Evolutionary conservation across 1,284 basidiomycete genomes (phyloP), one percentile per base, ranked within the genome.

Genomic region (Waitea zeae): DNA sequence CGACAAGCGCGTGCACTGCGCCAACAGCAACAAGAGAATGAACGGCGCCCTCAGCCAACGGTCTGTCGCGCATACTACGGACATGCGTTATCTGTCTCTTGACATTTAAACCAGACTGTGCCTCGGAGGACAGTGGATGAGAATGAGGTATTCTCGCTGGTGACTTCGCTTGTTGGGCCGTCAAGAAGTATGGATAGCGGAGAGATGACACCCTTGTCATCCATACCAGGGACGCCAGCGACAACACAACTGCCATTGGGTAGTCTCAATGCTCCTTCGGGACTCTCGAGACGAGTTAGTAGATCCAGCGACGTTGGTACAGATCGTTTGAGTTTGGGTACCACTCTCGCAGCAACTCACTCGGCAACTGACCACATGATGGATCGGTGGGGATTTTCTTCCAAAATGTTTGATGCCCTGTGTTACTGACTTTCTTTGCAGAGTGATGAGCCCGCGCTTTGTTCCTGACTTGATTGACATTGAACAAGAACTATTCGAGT

Each of bases 401-500:
- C n/a, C n/a, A n/a, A n/a, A n/a, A n/a, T n/a, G n/a, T n/a, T n/a
- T n/a, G n/a, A n/a, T n/a, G n/a, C n/a, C n/a, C n/a, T 52, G 30
- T 14, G 22, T 15, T 5, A 13, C 19, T 33, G 18, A 4, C 5
- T 14, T 12, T 15, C 3, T 5, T 28, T 26, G 15, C 28, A 22
- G 31, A 14, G 59, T 61, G 34, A 59, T 81, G 47, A 73, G 70
- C 3, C 71, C 79, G 11, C 64, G 74, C 30, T 59, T 65, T 24
- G 57, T 73, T 24, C 67, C 71, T n/a, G 82, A 88, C 48, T 62
- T 87, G 26, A 70, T 92, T 39, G 83, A 92, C 45, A 68, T 86
- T 11, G 82, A 87, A 42, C 75, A 86, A 44, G 88, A 92, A 48
- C 58, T 92, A 9, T 92, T 86, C 46, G 86, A 90, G 46, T 56